Evolutionary conservation across 495 filamentous ascomycete genomes (phyloP), one percentile per base, ranked within the genome.

Genomic region (Pyrenopolyporus hunteri): DNA sequence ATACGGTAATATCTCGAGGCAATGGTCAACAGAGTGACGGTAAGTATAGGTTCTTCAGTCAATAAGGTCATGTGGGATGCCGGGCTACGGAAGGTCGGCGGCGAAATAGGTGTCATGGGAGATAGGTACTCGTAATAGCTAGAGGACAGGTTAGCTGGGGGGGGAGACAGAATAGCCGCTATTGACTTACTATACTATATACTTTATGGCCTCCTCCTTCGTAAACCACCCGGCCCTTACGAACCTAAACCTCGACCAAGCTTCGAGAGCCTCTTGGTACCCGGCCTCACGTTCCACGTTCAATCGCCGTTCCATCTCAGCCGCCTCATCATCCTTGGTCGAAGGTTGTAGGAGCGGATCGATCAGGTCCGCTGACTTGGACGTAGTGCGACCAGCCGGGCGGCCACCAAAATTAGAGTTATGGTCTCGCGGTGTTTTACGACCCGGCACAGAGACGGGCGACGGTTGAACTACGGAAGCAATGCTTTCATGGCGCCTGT

Each of bases 171-270:
- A 66, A 25, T 28, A 31, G 6, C n/a, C 9, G 13, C 10, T 33
- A 11, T 37, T 11, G 4, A 66, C 83, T 66, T 81, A 94, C 88
- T 97, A 98, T 69, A 89, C 86, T 63, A 98, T 89, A 69, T 97
- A 98, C 22, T 84, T 86, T 70, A 98, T 91, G 1, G 89, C 93
- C 72, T 98, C 94, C 63, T 87, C 84, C 1, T 93, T 91, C 0
- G 92, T 96, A 66, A 98, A 93, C 94, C 94, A 98, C 16, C 94
- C 94, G 6, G 91, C 92, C 45, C 91, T 88, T 14, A 98, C 93
- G 72, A 98, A 97, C 51, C 92, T 85, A 66, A 95, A 87, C 62
- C 90, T 83, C 7, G 89, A 87, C 94, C 94, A 98, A 7, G 90
- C 89, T 64, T 86, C 88, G 48, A 97, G 70, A 4, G 91, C 91